Evolutionary conservation across 2,329 filamentous ascomycete species (phyloP), one percentile per base, ranked within the genome.

Genomic region (Fusarium foetens): DNA sequence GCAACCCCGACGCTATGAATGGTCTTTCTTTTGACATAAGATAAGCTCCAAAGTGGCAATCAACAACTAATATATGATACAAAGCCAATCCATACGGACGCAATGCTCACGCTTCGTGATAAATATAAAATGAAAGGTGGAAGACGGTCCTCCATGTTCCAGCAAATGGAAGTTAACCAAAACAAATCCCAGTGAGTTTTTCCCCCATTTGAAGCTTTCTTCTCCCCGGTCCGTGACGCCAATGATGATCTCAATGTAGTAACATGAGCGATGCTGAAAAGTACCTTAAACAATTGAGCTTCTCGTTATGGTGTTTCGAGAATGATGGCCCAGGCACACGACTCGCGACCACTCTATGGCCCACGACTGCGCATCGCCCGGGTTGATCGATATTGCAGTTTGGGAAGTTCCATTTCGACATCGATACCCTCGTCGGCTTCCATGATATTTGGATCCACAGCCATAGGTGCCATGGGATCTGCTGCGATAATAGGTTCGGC

Each of bases 391-490:
- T 82, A 86, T 43, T 83, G 78, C 61, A 86, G 66, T 67, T 80
- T 82, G 3, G 84, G 83, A 7, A 79, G 62, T 39, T 77, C 78
- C 58, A 81, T 81, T 52, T 82, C 80, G 12, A 83, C 77, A 43
- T 83, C 82, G 21, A 84, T 76, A 21, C 81, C 81, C 68, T 86
- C 85, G 42, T 86, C 84, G 3, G 82, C 81, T 36, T 84, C 83
- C 25, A 78, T 76, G 41, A 77, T 74, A 49, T 76, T 60, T 16
- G 77, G 68, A 61, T 83, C 81, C 23, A 79, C 79, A 52, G 82
- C 81, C 23, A 83, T 77, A 19, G 76, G 71, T 13, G 68, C 72
- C 45, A 70, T 67, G 6, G 60, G 41, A 36, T 76, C 73, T 23
- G 65, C 59, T 14, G 58, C 63, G 3, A 59, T 31, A n/a, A 46